Evolutionary conservation across 75 land plant species (phyloP).

Genomic region (Adiantum capillusveneris): DNA sequence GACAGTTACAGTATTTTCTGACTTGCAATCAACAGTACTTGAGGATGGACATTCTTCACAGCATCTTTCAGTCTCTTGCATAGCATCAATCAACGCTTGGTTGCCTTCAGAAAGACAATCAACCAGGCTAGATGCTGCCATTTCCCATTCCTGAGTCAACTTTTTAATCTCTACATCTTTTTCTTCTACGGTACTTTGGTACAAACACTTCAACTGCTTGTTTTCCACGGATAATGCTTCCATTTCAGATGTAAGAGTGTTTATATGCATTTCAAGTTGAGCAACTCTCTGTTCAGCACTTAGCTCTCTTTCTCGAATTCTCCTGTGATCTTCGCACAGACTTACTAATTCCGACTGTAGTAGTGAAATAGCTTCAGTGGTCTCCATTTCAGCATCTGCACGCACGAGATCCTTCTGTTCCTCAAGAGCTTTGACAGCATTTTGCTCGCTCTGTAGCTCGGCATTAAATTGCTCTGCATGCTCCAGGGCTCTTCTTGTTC

Average conservation of each 20-base stretch:
- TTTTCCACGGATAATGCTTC: conserved; percentile 31
- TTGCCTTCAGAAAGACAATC: conserved; percentile 59
- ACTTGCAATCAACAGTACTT: too few species aligned
- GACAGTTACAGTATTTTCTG: conserved; percentile 32
- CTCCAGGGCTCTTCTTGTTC: conserved; percentile 58
- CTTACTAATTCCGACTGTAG: conserved; percentile 63
- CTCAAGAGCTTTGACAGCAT: conserved; percentile 29
- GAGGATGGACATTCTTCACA: too few species aligned
- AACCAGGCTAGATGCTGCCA: conserved; percentile 42
- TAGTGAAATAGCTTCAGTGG: conserved; percentile 70
- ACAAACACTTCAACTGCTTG: conserved; percentile 18
- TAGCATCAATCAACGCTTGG: conserved; percentile 51
- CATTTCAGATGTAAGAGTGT: conserved; percentile 19
- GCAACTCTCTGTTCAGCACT: conserved; percentile 21
- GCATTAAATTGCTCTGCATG: conserved; percentile 36
- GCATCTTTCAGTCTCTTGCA: conserved; percentile 37
- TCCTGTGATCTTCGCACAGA: conserved; percentile 40
- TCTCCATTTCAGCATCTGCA: conserved; percentile 77
- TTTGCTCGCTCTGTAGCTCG: conserved; percentile 50
- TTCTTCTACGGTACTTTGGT: conserved; percentile 20
- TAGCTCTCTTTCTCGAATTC: conserved; percentile 3
- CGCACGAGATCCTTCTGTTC: conserved; percentile 64
- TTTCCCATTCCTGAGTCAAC: conserved; percentile 58
- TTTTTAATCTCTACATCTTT: conserved; percentile 39
- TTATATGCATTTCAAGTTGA: conserved; percentile 34